Evolutionary conservation across 129 eudicot species (phyloP).

Genomic region (Chrysanthemum makinoi): DNA sequence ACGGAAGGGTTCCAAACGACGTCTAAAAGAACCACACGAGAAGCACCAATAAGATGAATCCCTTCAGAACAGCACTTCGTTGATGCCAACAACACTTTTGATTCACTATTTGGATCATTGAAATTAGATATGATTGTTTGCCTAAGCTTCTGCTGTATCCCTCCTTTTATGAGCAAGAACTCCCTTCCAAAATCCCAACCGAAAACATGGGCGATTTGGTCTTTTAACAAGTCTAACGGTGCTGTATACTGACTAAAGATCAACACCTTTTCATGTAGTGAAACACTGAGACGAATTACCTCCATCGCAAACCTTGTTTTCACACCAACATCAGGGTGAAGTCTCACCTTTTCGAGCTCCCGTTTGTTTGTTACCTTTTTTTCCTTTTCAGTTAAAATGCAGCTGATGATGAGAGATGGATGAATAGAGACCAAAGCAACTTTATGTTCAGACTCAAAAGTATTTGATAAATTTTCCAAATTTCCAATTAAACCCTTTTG

Average conservation of each 20-base stretch:
- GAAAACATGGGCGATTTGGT: conserved; percentile 31
- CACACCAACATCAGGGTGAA: conserved; percentile 39
- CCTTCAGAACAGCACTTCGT: conserved; percentile 74
- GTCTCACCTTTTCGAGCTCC: conserved; percentile 23
- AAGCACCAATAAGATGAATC: conserved; percentile 67
- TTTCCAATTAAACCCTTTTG: conserved; percentile 34
- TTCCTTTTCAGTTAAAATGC: conserved; percentile 27
- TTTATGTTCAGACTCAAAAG: conserved; percentile 38
- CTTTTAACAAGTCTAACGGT: conserved; percentile 38
- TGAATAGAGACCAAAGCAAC: conserved; percentile 56
- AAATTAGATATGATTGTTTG: conserved; percentile 39
- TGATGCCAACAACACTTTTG: conserved; percentile 60
- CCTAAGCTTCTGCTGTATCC: conserved; percentile 32
- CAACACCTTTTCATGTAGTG: conserved; percentile 46
- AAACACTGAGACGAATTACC: conserved; percentile 42
- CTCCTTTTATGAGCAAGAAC: conserved; percentile 42
- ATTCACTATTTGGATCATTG: conserved; percentile 40
- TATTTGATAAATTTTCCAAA: conserved; percentile 1
- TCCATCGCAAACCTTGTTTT: conserved; percentile 63
- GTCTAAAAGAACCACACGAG: conserved; percentile 67
- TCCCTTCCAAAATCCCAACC: conserved; percentile 43
- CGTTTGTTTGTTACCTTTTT: neutral
- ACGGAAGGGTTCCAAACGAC: conserved; percentile 87
- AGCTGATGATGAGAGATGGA: conserved; percentile 33
- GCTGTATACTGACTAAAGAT: conserved; percentile 56